Evolutionary conservation across 441 rosid species (phyloP).

Genomic region (Aleurites moluccanus): DNA sequence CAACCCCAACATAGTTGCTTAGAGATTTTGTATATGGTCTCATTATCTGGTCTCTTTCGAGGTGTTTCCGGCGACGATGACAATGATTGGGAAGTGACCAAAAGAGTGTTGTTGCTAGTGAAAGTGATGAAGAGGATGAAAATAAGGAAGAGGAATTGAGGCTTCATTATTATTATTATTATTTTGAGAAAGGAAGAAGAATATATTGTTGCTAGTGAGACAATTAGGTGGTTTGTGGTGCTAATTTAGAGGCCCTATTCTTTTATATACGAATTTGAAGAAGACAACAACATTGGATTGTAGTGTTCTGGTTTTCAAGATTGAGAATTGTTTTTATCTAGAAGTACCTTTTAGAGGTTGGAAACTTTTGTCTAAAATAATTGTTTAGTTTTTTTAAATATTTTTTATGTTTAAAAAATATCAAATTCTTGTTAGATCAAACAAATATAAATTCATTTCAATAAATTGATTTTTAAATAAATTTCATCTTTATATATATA

Average conservation of each 20-base stretch:
- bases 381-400: neutral
- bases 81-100: conserved; percentile 17
- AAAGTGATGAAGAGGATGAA: conserved; percentile 24
- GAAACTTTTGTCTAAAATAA: neutral
- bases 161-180: conserved; percentile 28
- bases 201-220: neutral
- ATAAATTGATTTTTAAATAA: too few relatives aligned
- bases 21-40: conserved; percentile 47
- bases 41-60: conserved; percentile 31
- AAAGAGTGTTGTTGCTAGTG: conserved; percentile 18
- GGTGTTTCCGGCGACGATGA: conserved; percentile 2
- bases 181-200: neutral
- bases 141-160: conserved; percentile 30
- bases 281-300: neutral
- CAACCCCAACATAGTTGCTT: conserved; percentile 71
- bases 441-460: too few relatives aligned
- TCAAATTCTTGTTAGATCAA: too few relatives aligned
- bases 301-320: neutral
- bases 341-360: too few relatives aligned
- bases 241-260: neutral
- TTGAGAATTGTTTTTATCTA: too few relatives aligned
- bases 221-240: neutral
- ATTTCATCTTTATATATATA: too few relatives aligned
- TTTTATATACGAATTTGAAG: conserved; percentile 7
- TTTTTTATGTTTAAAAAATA: neutral